Evolutionary conservation across 257 asterid species (phyloP).

Genomic region (Eucommia ulmoides): DNA sequence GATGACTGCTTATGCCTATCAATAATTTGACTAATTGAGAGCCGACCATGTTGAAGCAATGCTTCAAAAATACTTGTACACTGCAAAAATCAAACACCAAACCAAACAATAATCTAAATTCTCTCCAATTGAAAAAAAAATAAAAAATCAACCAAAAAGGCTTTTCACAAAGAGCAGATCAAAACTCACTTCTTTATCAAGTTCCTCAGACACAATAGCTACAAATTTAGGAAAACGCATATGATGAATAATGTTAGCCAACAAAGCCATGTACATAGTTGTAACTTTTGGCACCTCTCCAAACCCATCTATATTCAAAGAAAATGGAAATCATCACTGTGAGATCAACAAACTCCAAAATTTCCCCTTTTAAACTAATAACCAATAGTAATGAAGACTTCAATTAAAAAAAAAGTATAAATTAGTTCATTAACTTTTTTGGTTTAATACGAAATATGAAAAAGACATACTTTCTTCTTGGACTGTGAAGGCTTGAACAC

Average conservation of each 20-base stretch:
- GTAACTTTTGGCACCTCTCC: constrained; percentile 32
- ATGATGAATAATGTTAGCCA: constrained; percentile 59
- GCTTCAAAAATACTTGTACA: constrained; percentile 56
- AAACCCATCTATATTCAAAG: constrained; percentile 26
- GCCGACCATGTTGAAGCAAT: constrained; percentile 90
- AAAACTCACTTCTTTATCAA: constrained; percentile 53
- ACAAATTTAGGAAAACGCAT: constrained; percentile 64
- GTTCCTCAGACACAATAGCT: constrained; percentile 58
- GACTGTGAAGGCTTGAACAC: constrained; percentile 61
- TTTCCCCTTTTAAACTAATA: too few relatives aligned
- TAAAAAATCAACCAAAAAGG: constrained; percentile 4
- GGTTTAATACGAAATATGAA: too few relatives aligned
- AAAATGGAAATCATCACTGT: too few relatives aligned
- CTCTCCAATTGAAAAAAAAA: constrained; percentile 3
- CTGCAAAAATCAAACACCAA: constrained; percentile 32
- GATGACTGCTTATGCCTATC: constrained; percentile 43
- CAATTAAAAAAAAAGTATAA: too few relatives aligned
- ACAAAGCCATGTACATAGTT: constrained; percentile 60
- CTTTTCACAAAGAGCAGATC: neutral
- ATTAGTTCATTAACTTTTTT: too few relatives aligned
- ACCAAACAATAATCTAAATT: too few relatives aligned
- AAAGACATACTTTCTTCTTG: constrained; percentile 50
- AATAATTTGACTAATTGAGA: constrained; percentile 49
- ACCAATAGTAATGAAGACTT: too few relatives aligned
- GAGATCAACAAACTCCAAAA: too few relatives aligned